Evolutionary conservation across 345 rosid species (phyloP), one percentile per base, ranked within the genome.

Genomic region (Passiflora organensis): DNA sequence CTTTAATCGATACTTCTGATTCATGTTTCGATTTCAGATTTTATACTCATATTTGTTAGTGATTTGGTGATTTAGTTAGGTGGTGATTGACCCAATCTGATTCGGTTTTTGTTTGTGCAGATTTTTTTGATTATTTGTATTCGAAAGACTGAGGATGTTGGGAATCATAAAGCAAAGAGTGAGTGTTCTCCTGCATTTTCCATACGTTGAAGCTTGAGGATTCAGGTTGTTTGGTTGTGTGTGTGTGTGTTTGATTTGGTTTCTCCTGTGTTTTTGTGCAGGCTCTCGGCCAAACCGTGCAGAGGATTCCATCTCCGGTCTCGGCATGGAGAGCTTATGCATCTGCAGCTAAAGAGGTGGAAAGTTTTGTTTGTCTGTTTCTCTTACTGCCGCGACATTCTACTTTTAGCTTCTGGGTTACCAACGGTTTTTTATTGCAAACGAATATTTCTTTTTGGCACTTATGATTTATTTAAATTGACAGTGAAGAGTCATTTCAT

Each of bases 261-360:
- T 25, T 10, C 47, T 43, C 38, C 49, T 39, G 61, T 13, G n/a
- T n/a, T n/a, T n/a, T n/a, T n/a, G n/a, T n/a, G 56, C 56, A 77
- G 81, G 72, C 60, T 55, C 62, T 76, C 1, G 58, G 63, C 25
- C 67, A 73, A 72, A 57, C 77, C 14, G 42, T 76, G 18, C 73
- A 74, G 43, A 72, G 73, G 66, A 66, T 82, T 65, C 94, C 80
- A 1, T 80, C 83, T 18, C 84, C 71, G 9, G 59, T 57, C 11
- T 64, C 71, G 52, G 70, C 77, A 15, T 72, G 70, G 41, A 81
- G 91, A 67, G 74, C 73, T 58, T 82, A 78, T 59, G 78, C 97
- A 13, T 75, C 91, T 56, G 84, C 78, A 6, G 70, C 77, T 0
- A 90, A 85, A 76, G 82, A 83, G 89, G 97, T 86, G 53, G 52